Percentiles rank a stretch among this genome's conserved stretches.
Evolutionary conservation across 2,329 filamentous ascomycete species (phyloP).

Genomic region (Xylaria hypoxylon): DNA sequence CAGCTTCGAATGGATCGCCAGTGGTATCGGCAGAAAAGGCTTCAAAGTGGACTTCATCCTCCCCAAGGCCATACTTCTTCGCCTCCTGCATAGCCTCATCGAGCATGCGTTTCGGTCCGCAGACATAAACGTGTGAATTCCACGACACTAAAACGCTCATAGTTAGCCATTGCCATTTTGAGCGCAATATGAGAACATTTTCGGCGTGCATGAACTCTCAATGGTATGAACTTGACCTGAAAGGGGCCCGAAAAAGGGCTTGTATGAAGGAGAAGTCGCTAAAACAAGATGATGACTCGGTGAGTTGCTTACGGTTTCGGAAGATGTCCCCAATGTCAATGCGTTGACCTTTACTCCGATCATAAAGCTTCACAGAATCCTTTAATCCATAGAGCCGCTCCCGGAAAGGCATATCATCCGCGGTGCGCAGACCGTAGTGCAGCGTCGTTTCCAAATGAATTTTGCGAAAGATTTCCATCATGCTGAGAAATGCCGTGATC

Average conservation of each 20-base stretch:
- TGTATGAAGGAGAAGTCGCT: background rate
- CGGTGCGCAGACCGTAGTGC: constrained; percentile 68
- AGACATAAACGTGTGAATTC: constrained; percentile 71
- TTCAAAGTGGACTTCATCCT: constrained; percentile 70
- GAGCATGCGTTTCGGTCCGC: constrained; percentile 69
- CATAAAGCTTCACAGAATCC: constrained; percentile 63
- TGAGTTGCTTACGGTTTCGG: constrained; percentile 38
- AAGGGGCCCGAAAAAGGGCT: background rate
- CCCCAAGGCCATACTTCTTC: constrained; percentile 56
- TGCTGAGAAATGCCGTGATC: constrained; percentile 71
- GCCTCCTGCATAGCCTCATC: constrained; percentile 60
- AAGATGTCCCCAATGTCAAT: constrained; percentile 65
- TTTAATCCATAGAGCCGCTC: constrained; percentile 58
- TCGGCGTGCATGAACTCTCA: too few relatives aligned
- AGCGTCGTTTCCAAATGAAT: constrained; percentile 65
- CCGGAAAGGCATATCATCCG: constrained; percentile 66
- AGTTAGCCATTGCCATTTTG: background rate
- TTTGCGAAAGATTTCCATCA: constrained; percentile 56
- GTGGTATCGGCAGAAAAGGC: constrained; percentile 65
- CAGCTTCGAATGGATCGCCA: constrained; percentile 70
- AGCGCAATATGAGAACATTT: background rate
- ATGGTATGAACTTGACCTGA: background rate
- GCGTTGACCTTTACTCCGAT: constrained; percentile 61
- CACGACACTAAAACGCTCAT: constrained; percentile 52
- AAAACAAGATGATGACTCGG: background rate